Base-by-base conservation (phyloP, 2,329 filamentous ascomycete genomes). In the Biscogniauxia mediterranea region DNA sequence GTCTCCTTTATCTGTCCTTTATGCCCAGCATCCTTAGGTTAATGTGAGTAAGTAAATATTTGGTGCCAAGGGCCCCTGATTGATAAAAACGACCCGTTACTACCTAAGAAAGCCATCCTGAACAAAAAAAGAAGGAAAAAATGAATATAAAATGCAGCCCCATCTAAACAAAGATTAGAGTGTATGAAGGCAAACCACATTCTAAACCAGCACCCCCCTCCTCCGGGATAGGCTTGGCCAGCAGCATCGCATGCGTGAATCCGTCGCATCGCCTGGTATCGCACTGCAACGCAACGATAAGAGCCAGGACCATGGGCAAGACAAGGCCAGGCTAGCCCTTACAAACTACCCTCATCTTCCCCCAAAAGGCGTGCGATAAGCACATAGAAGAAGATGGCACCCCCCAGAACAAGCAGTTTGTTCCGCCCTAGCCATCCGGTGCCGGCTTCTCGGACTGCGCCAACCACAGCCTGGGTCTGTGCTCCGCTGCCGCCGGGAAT, bases 351-450 rank as follows among this genome's bases (percentile, higher is more conserved):
- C 52, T 73, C 68, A 5, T 78, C 79, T 50, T 77, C 75, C 49
- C 87, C 87, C 38, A 97, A 76, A 15, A 96, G 75, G 68, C 94
- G 83, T 32, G 92, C 90, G 60, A 96, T 81, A 55, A 97, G 77
- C 11, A 96, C 93, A 76, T 97, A 98, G 17, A 89, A 77, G 71
- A 98, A 90, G 26, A 97, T 81, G 19, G 87, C 77, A 0, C 82
- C 87, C 8, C 91, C 85, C 0, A 87, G 83, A 54, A 97, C 79
- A 70, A 90, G 82, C 64, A 93, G 81, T 78, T 92, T 95, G 78
- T 97, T 91, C 64, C 87, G 85, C 67, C 87, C 83, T 65, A 96
- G 75, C 92, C 92, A 98, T 61, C 92, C 86, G 68, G 92, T 88
- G 0, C 92, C 91, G 2, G 89, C 92, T 66, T 95, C 89, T 65